Evolutionary conservation across 345 rosid species (phyloP).

Genomic region (Aquilaria malaccensis): DNA sequence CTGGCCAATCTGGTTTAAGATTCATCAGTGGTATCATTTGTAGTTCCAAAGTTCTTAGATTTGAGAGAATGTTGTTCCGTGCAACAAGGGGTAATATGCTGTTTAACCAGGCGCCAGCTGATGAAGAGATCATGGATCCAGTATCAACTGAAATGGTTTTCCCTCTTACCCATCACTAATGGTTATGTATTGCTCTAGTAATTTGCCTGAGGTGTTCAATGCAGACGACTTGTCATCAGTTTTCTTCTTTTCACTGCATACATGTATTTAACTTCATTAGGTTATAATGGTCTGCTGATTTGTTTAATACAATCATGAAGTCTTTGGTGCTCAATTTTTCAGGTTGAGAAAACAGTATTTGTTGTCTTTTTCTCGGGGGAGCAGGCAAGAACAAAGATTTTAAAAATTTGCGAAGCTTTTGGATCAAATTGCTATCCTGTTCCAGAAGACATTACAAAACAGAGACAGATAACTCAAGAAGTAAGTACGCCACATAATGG

Average conservation of each 20-base stretch:
- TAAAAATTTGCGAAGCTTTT: slow-evolving; percentile 94
- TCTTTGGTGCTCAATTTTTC: slow-evolving; percentile 17
- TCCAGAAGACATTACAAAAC: slow-evolving; percentile 83
- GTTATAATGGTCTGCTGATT: background rate
- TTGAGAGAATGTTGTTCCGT: slow-evolving; percentile 96
- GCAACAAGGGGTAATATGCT: slow-evolving; percentile 99
- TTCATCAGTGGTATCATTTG: slow-evolving; percentile 85
- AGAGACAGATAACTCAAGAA: slow-evolving; percentile 85
- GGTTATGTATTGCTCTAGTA: slow-evolving; percentile 6
- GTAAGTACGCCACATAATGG: slow-evolving; percentile 34
- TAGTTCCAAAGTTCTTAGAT: slow-evolving; percentile 58
- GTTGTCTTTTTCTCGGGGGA: slow-evolving; percentile 96
- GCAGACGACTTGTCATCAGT: background rate
- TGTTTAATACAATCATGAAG: slow-evolving; percentile 8
- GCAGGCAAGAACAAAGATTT: slow-evolving; percentile 82
- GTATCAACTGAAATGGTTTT: slow-evolving; percentile 77
- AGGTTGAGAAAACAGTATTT: slow-evolving; percentile 87
- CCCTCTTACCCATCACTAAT: slow-evolving; percentile 8
- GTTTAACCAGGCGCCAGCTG: slow-evolving; percentile 86
- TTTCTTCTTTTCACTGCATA: background rate
- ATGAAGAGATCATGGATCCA: slow-evolving; percentile 90
- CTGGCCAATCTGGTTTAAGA: slow-evolving; percentile 75
- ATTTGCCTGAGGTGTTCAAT: slow-evolving; percentile 7
- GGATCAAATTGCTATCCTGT: slow-evolving; percentile 95
- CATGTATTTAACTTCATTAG: slow-evolving; percentile 8